These are phyloP conservation scores for Phytopythium montanum DNA, from an alignment of 352 stramenopile genomes.

Conservation along the genomic window DNA sequence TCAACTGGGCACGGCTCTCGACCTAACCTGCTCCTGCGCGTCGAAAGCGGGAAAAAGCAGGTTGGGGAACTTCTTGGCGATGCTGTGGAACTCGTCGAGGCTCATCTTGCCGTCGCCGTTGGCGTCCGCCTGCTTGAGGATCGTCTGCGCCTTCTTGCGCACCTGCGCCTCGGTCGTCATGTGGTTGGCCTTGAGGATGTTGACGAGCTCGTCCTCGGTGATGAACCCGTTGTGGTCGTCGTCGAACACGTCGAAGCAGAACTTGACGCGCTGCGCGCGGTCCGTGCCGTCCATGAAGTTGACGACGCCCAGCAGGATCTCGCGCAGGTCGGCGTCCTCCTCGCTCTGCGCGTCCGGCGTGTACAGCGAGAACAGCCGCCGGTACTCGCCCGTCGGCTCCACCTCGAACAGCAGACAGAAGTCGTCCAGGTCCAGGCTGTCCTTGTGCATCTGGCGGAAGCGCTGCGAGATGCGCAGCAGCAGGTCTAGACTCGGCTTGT, in stretches of 20 bases:
- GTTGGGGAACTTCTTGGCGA: slow-evolving; percentile 89
- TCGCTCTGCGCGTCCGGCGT: slow-evolving; percentile 59
- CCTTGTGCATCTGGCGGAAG: slow-evolving; percentile 57
- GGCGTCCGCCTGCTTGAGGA: slow-evolving; percentile 78
- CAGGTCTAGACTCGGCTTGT: slow-evolving; percentile 54
- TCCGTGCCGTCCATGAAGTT: slow-evolving; percentile 85
- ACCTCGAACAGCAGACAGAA: slow-evolving; percentile 85
- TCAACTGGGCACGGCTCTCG: no score
- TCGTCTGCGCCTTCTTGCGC: slow-evolving; percentile 81
- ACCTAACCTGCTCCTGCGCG: not conserved
- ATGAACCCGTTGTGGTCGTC: slow-evolving; percentile 91
- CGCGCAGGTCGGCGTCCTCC: slow-evolving; percentile 77
- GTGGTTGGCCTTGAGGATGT: slow-evolving; percentile 91
- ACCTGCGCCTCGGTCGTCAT: slow-evolving; percentile 74
- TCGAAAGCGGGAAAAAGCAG: slow-evolving; percentile 82
- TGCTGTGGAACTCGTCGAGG: slow-evolving; percentile 83
- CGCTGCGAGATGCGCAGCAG: slow-evolving; percentile 52
- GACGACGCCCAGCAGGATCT: slow-evolving; percentile 89
- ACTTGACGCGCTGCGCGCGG: slow-evolving; percentile 83
- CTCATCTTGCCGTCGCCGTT: slow-evolving; percentile 77
- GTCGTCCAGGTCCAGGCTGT: slow-evolving; percentile 62
- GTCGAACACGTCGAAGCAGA: slow-evolving; percentile 95
- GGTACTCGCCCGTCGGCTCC: slow-evolving; percentile 87
- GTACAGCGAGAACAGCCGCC: slow-evolving; percentile 86
- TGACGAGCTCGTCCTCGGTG: slow-evolving; percentile 86